Conservation (phyloP, 1,284 basidiomycete species). For the Phlebopus sp. region DNA sequence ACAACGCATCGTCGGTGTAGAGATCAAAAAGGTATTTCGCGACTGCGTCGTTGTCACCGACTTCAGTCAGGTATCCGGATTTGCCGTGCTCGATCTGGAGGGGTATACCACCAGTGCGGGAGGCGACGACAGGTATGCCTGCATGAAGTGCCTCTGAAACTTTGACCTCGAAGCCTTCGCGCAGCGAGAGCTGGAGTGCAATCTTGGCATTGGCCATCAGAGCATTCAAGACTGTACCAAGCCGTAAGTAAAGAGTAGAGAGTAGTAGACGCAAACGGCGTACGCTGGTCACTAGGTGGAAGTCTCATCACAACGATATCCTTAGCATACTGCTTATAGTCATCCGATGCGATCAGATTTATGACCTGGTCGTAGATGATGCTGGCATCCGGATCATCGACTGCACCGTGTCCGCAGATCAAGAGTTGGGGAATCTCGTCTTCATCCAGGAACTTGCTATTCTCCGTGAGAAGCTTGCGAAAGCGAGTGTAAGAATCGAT, state of each 20-base stretch:
- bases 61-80: slow-evolving; percentile 75
- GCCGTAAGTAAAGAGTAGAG: slow-evolving; percentile 2
- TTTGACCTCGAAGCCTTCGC: slow-evolving; percentile 91
- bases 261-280: slow-evolving; percentile 25
- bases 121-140: slow-evolving; percentile 79
- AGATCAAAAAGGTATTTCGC: slow-evolving; percentile 72
- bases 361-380: slow-evolving; percentile 82
- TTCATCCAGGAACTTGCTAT: slow-evolving; percentile 40
- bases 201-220: slow-evolving; percentile 75
- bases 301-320: slow-evolving; percentile 79
- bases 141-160: slow-evolving; percentile 87
- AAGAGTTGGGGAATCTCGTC: slow-evolving; percentile 76
- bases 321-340: slow-evolving; percentile 56
- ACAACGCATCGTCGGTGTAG: slow-evolving; percentile 67
- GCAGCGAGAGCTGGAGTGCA: slow-evolving; percentile 74
- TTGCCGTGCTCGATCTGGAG: slow-evolving; percentile 82
- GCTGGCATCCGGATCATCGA: slow-evolving; percentile 82
- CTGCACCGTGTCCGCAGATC: slow-evolving; percentile 84
- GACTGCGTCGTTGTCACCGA: slow-evolving; percentile 70
- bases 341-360: slow-evolving; percentile 50
- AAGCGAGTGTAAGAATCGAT: slow-evolving; percentile 81
- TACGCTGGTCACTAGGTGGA: slow-evolving; percentile 77
- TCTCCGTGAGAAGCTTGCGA: slow-evolving; percentile 56
- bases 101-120: slow-evolving; percentile 82
- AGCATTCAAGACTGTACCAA: slow-evolving; percentile 63